Evolutionary conservation across 2,329 filamentous ascomycete species (phyloP), one percentile per base, ranked within the genome.

Genomic region (Alternaria novae-zelandiae): DNA sequence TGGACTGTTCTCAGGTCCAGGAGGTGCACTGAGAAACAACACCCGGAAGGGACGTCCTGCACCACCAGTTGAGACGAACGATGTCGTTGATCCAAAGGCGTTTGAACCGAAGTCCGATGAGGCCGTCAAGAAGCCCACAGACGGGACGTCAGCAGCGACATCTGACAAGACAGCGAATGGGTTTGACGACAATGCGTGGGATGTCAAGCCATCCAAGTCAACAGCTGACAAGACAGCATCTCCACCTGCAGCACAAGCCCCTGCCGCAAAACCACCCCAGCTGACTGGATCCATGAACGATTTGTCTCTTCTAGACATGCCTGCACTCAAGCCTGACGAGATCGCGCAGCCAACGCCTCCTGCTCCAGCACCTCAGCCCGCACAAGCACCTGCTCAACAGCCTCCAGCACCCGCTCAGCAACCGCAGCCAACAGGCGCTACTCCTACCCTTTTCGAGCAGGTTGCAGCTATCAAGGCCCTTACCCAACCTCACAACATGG

Each of bases 161-260:
- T 83, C 78, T 41, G 72, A 86, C 41, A 85, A 87, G 63, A 82
- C 83, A 54, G 80, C 80, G 45, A 83, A 85, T 63, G 93, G 93
- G 3, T 98, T 98, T 74, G 96, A 99, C 55, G 96, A 98, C 75
- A 93, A 98, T 83, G 96, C 96, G 9, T 99, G 96, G 96, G 93
- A 96, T 74, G 91, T 97, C 54, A 97, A 97, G 82, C 92, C 93
- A 17, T 87, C 91, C 13, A 91, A 89, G 4, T 67, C 81, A 47
- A 66, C 77, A 63, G 69, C 82, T 51, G 71, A 84, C 21, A 68
- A 82, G 70, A 64, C 80, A 46, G 68, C 81, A 32, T 71, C 82
- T 49, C 76, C 84, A 32, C 70, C 80, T 45, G 68, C 84, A 51
- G 76, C 81, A 30, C 71, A 84, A 21, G 73, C 82, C 17, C 70